Base-by-base conservation (phyloP, 2,329 filamentous ascomycete species). In the Pseudohalonectria lignicola region DNA sequence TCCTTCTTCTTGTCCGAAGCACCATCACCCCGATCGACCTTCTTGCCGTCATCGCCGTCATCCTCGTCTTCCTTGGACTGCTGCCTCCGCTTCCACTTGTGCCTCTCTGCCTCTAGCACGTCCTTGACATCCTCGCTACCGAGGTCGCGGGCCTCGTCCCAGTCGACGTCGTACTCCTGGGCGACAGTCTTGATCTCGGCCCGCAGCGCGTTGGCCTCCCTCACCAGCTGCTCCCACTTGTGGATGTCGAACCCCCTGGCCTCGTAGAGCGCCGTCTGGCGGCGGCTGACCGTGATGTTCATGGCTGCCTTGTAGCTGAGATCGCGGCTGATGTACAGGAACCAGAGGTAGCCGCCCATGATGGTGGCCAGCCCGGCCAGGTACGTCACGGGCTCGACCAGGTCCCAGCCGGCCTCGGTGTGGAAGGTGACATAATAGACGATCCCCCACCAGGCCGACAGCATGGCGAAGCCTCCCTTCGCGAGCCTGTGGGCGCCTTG, bases 281-380 rank as follows among this genome's bases (percentile, higher is more conserved):
- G 74, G 26, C 78, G 71, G 28, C 76, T 85, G 28, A 94, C 82
- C 6, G 88, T 94, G 39, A 93, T 71, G 55, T 93, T 88, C 63
- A 94, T 77, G 20, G 88, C 86, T 3, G 81, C 81, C 47, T 83
- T 80, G 64, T 94, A 94, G 46, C 77, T 85, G 10, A 94, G 79
- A 59, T 94, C 87, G 16, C 84, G 76, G 61, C 88, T 93, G 63
- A 94, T 85, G 60, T 88, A 94, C 11, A 94, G 64, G 56, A 95
- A 94, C 86, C 86, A 95, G 39, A 94, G 67, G 52, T 95, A 95
- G 47, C 86, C 88, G 7, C 81, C 81, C 64, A 94, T 93, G 51
- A 94, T 76, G 11, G 83, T 87, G 1, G 79, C 76, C 45, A 95
- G 67, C n/a, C 86, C 84, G 2, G 84, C 86, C 13, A 94, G 75